Conservation (phyloP, 495 filamentous ascomycete genomes). For the Aspergillus mulundensis region DNA sequence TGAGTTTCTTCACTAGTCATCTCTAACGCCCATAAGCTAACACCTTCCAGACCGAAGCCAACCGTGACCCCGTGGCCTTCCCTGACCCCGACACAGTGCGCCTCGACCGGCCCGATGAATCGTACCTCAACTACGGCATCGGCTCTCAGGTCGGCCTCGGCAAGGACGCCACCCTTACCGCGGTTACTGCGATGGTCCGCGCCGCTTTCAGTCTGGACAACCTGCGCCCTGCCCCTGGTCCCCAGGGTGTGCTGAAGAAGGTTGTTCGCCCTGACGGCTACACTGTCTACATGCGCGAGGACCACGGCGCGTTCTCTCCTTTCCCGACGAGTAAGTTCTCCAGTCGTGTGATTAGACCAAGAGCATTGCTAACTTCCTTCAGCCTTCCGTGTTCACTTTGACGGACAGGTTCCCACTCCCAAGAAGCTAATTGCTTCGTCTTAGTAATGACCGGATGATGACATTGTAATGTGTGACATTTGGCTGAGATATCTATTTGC, state of each 20-base stretch:
- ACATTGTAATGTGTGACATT: neutral
- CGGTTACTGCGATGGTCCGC: slow-evolving; percentile 62
- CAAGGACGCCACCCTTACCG: slow-evolving; percentile 55
- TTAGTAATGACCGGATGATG: neutral
- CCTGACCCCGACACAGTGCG: slow-evolving; percentile 63
- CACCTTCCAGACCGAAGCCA: slow-evolving; percentile 37
- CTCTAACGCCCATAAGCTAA: slow-evolving; percentile 9
- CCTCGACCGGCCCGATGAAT: slow-evolving; percentile 61
- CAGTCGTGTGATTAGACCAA: neutral
- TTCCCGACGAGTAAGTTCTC: slow-evolving; percentile 63
- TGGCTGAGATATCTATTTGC: slow-evolving; percentile 2
- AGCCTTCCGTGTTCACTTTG: slow-evolving; percentile 43
- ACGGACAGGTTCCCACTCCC: slow-evolving; percentile 33
- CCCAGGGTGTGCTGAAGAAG: slow-evolving; percentile 71
- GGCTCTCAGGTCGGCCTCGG: slow-evolving; percentile 63
- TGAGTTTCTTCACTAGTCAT: slow-evolving; percentile 17
- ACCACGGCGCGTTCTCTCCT: slow-evolving; percentile 65
- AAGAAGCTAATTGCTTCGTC: slow-evolving; percentile 14
- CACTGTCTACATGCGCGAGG: slow-evolving; percentile 68
- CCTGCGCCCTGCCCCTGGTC: slow-evolving; percentile 64
- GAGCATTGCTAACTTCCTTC: slow-evolving; percentile 1
- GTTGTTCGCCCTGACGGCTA: slow-evolving; percentile 56
- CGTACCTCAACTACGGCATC: slow-evolving; percentile 63
- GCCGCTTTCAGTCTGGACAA: slow-evolving; percentile 53
- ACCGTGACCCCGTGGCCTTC: slow-evolving; percentile 60